Evolutionary conservation across 257 asterid genomes (phyloP).

Genomic region (Solanum commersonii): DNA sequence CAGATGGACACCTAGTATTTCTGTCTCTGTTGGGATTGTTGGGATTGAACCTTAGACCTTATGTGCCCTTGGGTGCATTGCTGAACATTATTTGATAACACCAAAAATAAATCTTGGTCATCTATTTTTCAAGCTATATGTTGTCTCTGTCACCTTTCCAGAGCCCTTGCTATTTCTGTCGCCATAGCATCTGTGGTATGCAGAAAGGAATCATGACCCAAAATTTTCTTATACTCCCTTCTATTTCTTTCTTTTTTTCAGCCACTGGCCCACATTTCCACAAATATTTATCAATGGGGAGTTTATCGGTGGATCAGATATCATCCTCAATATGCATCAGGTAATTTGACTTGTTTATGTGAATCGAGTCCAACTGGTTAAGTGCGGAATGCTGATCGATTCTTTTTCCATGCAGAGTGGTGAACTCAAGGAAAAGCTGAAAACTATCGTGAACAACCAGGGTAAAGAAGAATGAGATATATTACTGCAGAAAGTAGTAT

Average conservation of each 20-base stretch:
- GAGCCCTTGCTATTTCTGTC: not conserved
- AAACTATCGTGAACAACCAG: conserved; percentile 19
- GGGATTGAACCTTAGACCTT: not conserved
- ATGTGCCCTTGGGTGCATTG: not conserved
- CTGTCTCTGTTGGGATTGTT: not conserved
- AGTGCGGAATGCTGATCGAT: not conserved
- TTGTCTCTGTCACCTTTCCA: not conserved
- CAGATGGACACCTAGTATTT: not conserved
- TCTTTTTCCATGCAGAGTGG: conserved; percentile 48
- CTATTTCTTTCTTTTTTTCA: conserved; percentile 10
- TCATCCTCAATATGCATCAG: conserved; percentile 92
- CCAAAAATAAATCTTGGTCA: not conserved
- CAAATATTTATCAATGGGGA: conserved; percentile 90
- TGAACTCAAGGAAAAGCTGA: conserved; percentile 63
- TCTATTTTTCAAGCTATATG: not conserved
- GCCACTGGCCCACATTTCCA: conserved; percentile 99
- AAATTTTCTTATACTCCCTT: not conserved
- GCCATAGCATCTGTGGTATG: not conserved
- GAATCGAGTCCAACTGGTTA: not conserved
- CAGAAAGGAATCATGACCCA: not conserved
- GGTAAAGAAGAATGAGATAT: conserved; percentile 21
- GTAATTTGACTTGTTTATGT: conserved; percentile 13
- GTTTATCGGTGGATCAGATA: conserved; percentile 96
- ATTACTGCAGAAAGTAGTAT: not conserved
- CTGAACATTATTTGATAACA: not conserved